Percentiles rank a stretch among this genome's conserved stretches.
Evolutionary conservation across 352 stramenopile species (phyloP).

Genomic region (Globisporangium rhizosaccharum): DNA sequence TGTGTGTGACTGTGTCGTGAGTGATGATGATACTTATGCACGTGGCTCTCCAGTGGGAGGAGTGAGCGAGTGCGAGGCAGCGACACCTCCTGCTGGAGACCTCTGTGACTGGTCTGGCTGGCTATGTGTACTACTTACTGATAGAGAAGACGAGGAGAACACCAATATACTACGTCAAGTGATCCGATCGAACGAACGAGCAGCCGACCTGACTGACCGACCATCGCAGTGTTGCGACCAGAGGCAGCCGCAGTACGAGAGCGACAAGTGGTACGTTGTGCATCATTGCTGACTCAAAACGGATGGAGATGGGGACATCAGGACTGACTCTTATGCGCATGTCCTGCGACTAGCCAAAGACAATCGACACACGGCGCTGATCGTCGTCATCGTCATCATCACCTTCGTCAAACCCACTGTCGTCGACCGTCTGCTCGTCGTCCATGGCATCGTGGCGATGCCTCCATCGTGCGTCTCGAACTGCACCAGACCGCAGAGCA

Average conservation of each 20-base stretch:
- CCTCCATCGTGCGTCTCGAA: neutral
- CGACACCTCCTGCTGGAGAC: no score
- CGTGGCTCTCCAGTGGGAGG: neutral
- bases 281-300: no score
- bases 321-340: neutral
- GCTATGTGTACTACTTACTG: neutral
- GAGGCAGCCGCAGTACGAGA: neutral
- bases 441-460: neutral
- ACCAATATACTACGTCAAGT: neutral
- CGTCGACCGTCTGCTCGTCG: slow-evolving; percentile 3
- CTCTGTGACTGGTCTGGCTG: neutral
- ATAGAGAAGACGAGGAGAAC: neutral
- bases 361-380: slow-evolving; percentile 20
- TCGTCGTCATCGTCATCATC: slow-evolving; percentile 14
- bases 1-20: neutral
- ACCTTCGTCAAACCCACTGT: neutral
- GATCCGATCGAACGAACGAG: neutral
- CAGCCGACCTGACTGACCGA: no score
- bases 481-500: slow-evolving; percentile 12
- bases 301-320: neutral
- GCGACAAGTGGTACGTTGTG: neutral
- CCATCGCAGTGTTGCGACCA: neutral
- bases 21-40: neutral
- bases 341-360: slow-evolving; percentile 27
- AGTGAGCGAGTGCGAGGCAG: neutral